Evolutionary conservation across 768 basidiomycete species (phyloP), one percentile per base, ranked within the genome.

Genomic region (Mycena rosella): DNA sequence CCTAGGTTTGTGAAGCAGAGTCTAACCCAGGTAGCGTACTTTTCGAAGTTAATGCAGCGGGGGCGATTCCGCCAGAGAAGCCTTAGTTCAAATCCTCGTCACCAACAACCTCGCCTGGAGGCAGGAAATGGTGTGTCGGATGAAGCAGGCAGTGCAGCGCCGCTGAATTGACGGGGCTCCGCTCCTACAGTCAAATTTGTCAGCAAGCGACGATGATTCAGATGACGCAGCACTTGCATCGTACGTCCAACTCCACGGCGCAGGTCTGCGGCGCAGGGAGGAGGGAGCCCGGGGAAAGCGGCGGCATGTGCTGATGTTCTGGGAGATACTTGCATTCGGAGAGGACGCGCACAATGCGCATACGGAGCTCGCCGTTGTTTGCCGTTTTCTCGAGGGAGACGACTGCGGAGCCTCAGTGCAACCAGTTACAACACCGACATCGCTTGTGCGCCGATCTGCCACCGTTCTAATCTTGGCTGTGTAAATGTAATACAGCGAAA

Each of bases 361-460:
- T 27, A 1, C 1, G 10, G 18, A 64, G 55, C 27, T 51, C 48
- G 47, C 13, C 11, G 26, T 24, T 26, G 44, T 47, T 14, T 3
- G 17, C 27, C 2, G 52, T 27, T 0, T 38, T 55, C 30, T 57
- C 63, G 36, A 64, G 24, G 47, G 55, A n/a, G 27, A 56, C 54
- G 14, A 56, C 11, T 8, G 36, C 62, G 29, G 42, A 45, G 30
- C 62, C 58, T 60, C 32, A n/a, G 57, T 20, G 9, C 5, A 14
- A n/a, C 22, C 2, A 30, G 32, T 24, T 11, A 29, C n/a, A n/a
- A n/a, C n/a, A n/a, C n/a, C n/a, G n/a, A n/a, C n/a, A n/a, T n/a
- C n/a, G n/a, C n/a, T n/a, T n/a, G n/a, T n/a, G n/a, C n/a, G n/a
- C n/a, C n/a, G n/a, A n/a, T n/a, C n/a, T n/a, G n/a, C n/a, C n/a